Base-by-base conservation (phyloP, 192 early-diverging fungal genomes). In the Martensiomyces pterosporus region DNA sequence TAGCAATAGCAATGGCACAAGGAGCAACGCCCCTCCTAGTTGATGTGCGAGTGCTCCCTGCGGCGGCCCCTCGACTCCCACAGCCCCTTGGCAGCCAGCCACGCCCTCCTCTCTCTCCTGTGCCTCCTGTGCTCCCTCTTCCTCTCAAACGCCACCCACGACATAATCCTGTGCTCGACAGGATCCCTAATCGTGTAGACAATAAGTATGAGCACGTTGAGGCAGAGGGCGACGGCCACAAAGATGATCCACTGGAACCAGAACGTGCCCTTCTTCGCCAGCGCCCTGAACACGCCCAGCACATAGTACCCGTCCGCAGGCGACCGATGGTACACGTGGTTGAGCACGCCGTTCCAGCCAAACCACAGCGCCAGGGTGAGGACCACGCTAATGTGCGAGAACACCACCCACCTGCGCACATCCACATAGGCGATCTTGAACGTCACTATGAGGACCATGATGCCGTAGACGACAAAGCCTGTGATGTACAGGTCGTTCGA, bases 391-490 rank as follows among this genome's bases (percentile, higher is more conserved):
- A 79, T 9, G 41, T 85, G 84, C 22, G 85, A 75, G 9, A 84
- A 61, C 18, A 77, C 43, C 14, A 80, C 73, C 76, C 80, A 80
- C 26, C 81, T 78, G 40, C 82, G 85, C 25, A 77, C 78, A 51
- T 87, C 85, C 13, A 87, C 41, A 24, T 85, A 87, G 4, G 82
- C 80, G 34, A 87, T 79, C 62, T 87, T 85, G 46, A 85, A 48
- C 1, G 85, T 87, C 1, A 85, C 85, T 2, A 84, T 66, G 24
- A 87, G 42, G 2, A 87, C 78, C 62, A 83, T 76, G 25, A 75
- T 76, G 17, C 79, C 61, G 55, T 80, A 87, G 2, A 82, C 64
- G 7, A 70, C 52, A 19, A 85, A 47, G 18, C 84, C 80, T 23
- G 67, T 56, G n/a, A 72, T 53, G 35, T 75, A 85, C 54, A 82